Conservation (phyloP, 768 basidiomycete species). For the Gymnopilus dilepis region DNA sequence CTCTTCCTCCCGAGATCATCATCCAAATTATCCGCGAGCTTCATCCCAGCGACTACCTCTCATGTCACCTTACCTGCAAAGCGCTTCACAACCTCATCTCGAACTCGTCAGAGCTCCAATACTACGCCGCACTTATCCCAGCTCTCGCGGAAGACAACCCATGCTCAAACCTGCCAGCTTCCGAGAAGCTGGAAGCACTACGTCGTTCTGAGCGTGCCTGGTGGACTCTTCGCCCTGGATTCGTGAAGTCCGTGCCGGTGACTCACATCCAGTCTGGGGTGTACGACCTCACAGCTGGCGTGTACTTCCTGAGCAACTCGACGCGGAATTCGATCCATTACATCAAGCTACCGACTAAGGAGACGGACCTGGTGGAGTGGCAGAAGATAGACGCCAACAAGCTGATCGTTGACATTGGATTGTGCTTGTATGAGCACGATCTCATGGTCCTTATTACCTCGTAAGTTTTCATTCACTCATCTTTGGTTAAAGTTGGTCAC, state of each 20-base stretch:
- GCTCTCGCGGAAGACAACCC: slow-evolving; percentile 38
- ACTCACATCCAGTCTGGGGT: slow-evolving; percentile 39
- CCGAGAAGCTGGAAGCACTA: slow-evolving; percentile 34
- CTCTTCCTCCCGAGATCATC: slow-evolving; percentile 2
- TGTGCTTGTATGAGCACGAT: slow-evolving; percentile 51
- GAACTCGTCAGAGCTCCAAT: slow-evolving; percentile 38
- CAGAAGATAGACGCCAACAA: slow-evolving; percentile 30
- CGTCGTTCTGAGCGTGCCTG: slow-evolving; percentile 37
- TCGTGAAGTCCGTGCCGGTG: slow-evolving; percentile 33
- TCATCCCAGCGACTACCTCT: slow-evolving; percentile 35
- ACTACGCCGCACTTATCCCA: slow-evolving; percentile 31
- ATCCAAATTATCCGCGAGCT: slow-evolving; percentile 28
- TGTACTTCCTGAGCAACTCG: slow-evolving; percentile 45
- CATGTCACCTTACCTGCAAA: slow-evolving; percentile 29
- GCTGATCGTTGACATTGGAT: slow-evolving; percentile 46
- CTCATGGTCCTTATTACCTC: slow-evolving; percentile 46
- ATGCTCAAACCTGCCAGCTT: slow-evolving; percentile 23
- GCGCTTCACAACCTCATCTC: slow-evolving; percentile 31
- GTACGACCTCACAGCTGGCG: slow-evolving; percentile 47
- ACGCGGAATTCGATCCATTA: slow-evolving; percentile 37
- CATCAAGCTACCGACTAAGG: slow-evolving; percentile 35
- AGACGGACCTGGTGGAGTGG: slow-evolving; percentile 36
- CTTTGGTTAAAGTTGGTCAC: too few relatives aligned
- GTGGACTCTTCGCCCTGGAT: slow-evolving; percentile 31
- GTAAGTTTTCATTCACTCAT: slow-evolving; percentile 39